These are phyloP conservation scores for Aspergillus aculeatinus DNA, from an alignment of 2,329 filamentous ascomycete species.

Conservation along the genomic window DNA sequence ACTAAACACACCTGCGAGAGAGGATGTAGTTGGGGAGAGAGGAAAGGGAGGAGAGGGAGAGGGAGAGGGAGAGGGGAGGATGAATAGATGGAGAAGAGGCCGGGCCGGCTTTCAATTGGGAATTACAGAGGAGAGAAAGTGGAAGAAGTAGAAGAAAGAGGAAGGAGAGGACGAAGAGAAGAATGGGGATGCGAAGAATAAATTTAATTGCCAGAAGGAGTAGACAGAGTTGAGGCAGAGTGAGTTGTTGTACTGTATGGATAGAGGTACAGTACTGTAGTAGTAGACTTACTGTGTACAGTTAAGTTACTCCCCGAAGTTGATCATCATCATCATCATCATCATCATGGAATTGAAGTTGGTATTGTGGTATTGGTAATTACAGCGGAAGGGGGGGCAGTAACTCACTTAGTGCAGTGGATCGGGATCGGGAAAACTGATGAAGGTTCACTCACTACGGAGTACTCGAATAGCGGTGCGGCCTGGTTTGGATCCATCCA, in stretches of 20 bases:
- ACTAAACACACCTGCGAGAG: neutral
- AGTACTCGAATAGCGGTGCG: conserved; percentile 23
- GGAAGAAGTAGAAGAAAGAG: neutral
- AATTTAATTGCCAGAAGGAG: neutral
- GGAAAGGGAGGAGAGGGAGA: neutral
- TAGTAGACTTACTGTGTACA: too few relatives aligned
- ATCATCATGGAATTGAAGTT: too few relatives aligned
- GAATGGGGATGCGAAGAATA: neutral
- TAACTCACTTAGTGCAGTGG: neutral
- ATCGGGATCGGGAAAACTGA: neutral
- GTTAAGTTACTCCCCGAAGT: too few relatives aligned
- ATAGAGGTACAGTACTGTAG: too few relatives aligned
- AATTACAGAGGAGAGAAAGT: neutral
- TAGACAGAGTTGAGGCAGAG: neutral
- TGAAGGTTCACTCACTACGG: too few relatives aligned
- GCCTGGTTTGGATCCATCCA: neutral
- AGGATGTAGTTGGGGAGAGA: neutral
- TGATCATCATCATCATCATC: too few relatives aligned
- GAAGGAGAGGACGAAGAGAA: neutral
- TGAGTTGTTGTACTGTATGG: neutral
- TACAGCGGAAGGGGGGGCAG: too few relatives aligned
- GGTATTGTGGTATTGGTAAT: too few relatives aligned
- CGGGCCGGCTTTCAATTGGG: neutral
- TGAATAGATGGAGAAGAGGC: neutral
- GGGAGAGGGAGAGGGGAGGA: neutral